phyloP scores from a whole-genome alignment of 176 grass and related monocot species.

The Carex parvula region DNA sequence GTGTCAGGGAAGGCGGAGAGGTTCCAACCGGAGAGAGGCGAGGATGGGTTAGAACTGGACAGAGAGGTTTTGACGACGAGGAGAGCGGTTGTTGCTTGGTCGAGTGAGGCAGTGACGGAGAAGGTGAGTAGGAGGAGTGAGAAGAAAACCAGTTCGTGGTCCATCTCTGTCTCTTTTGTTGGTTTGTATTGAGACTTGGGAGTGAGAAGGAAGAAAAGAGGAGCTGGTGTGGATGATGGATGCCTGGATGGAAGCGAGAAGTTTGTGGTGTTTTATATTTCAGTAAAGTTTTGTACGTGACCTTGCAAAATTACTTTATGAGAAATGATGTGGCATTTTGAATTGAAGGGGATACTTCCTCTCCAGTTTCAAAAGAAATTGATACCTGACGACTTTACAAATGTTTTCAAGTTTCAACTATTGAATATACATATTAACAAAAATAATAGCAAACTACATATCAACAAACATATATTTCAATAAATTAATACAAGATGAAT shows the following conservation, averaged over 20 bases:
- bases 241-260: constrained; percentile 31
- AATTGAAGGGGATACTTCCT: background rate
- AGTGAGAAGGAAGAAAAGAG: background rate
- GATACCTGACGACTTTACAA: background rate
- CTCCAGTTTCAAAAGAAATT: background rate
- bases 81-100: constrained; percentile 37
- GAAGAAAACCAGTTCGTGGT: constrained; percentile 23
- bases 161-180: constrained; percentile 7
- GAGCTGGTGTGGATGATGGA: background rate
- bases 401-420: no score
- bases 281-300: background rate
- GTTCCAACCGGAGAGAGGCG: constrained; percentile 38
- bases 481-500: no score
- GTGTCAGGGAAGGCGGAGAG: constrained; percentile 15
- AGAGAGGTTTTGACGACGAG: constrained; percentile 53
- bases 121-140: background rate
- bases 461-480: no score
- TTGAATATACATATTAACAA: no score
- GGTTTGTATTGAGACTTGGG: background rate
- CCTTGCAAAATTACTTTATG: background rate
- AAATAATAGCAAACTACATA: no score
- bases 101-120: constrained; percentile 16
- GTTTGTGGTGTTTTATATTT: constrained; percentile 32
- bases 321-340: background rate
- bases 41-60: constrained; percentile 34